Conservation (phyloP, 768 basidiomycete species). For the Naganishia randhawae region DNA sequence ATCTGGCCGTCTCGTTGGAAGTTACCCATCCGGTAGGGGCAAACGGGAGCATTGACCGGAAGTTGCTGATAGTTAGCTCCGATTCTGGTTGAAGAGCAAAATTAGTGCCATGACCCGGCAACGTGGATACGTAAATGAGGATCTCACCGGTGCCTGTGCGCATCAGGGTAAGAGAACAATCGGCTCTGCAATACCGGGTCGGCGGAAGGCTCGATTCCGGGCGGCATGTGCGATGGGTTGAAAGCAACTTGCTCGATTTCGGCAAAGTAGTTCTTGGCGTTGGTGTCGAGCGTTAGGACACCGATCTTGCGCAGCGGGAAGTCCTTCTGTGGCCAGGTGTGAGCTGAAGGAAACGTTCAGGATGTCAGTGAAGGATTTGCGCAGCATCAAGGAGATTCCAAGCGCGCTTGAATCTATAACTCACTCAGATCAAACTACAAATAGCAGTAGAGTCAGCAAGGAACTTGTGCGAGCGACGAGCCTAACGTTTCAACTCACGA, state of each 20-base stretch:
- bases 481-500: conserved; percentile 85
- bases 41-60: conserved; percentile 76
- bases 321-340: conserved; percentile 52
- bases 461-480: no score
- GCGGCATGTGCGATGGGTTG: conserved; percentile 73
- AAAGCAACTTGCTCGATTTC: conserved; percentile 42
- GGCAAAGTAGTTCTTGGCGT: conserved; percentile 49
- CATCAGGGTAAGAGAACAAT: conserved; percentile 79
- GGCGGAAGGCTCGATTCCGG: conserved; percentile 81
- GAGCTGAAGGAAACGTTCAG: conserved; percentile 37
- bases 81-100: conserved; percentile 45
- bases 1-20: conserved; percentile 81
- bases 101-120: conserved; percentile 34
- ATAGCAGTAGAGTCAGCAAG: no score
- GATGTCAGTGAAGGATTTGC: neutral
- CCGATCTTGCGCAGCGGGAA: conserved; percentile 52
- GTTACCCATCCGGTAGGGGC: conserved; percentile 63
- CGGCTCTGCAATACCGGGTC: conserved; percentile 93
- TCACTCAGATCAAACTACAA: neutral
- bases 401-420: conserved; percentile 44
- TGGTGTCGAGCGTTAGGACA: conserved; percentile 53
- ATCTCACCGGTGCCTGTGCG: conserved; percentile 33
- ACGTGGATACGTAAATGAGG: neutral
- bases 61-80: conserved; percentile 62
- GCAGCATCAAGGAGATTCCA: conserved; percentile 53